Evolutionary conservation across 192 early-diverging fungal species (phyloP).

Genomic region (Geosiphon pyriformis): DNA sequence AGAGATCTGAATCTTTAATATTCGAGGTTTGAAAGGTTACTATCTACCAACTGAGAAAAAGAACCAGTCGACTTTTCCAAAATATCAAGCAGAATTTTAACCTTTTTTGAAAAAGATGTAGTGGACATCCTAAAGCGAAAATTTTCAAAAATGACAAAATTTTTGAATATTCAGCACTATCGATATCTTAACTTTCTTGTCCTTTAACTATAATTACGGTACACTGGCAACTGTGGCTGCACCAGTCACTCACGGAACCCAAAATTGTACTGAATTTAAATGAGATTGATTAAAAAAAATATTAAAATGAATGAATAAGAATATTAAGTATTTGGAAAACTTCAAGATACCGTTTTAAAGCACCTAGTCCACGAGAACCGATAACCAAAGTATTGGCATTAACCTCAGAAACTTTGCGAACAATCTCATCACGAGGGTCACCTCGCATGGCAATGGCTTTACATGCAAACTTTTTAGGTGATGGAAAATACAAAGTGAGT

Average conservation of each 20-base stretch:
- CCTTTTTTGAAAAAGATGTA: no score
- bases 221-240: constrained; percentile 36
- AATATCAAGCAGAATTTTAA: no score
- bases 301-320: constrained; percentile 1
- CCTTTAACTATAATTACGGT: constrained; percentile 33
- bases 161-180: no score
- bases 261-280: constrained; percentile 30
- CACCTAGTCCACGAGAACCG: constrained; percentile 56
- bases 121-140: no score
- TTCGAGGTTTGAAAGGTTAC: no score
- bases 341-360: constrained; percentile 36
- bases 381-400: constrained; percentile 55
- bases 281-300: constrained; percentile 6
- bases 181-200: not conserved
- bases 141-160: no score
- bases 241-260: constrained; percentile 45
- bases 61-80: no score
- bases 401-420: constrained; percentile 51
- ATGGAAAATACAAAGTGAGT: not conserved
- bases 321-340: not conserved
- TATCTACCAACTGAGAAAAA: no score
- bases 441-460: constrained; percentile 56
- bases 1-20: no score
- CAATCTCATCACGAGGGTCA: constrained; percentile 57
- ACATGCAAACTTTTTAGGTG: constrained; percentile 31